These are phyloP conservation scores for Peronosclerospora sorghi DNA, from an alignment of 352 stramenopile genomes.

Conservation along the genomic window DNA sequence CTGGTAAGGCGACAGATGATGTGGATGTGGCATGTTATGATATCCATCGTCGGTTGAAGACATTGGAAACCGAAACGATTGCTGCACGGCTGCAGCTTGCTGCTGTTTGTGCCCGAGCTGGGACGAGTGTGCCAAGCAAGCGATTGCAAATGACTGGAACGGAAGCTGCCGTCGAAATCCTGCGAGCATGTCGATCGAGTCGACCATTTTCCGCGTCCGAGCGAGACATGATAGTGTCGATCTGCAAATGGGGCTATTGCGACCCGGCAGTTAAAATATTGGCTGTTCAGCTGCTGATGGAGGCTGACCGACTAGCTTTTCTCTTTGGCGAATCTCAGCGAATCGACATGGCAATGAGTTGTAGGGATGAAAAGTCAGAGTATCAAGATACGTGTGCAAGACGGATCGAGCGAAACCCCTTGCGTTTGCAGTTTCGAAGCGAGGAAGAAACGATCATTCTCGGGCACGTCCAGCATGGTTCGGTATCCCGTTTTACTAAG, in stretches of 20 bases:
- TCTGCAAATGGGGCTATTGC: constrained; percentile 24
- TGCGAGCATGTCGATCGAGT: constrained; percentile 28
- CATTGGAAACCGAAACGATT: too few relatives aligned
- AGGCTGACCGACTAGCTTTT: constrained; percentile 24
- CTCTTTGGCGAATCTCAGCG: constrained; percentile 8
- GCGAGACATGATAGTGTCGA: constrained; percentile 9
- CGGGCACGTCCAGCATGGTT: constrained; percentile 1
- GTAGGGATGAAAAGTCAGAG: constrained; percentile 8
- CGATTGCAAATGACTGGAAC: constrained; percentile 33
- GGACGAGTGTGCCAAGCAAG: constrained; percentile 18
- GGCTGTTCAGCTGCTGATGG: constrained; percentile 14
- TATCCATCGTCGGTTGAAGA: too few relatives aligned
- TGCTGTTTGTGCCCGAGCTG: constrained; percentile 24
- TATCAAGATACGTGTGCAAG: constrained; percentile 9
- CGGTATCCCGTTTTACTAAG: too few relatives aligned
- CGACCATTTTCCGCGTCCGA: constrained; percentile 23
- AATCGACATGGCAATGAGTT: not conserved
- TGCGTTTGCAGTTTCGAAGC: constrained; percentile 13
- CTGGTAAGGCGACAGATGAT: not conserved
- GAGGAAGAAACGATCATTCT: constrained; percentile 9
- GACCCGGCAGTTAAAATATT: constrained; percentile 32
- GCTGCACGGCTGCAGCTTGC: constrained; percentile 28
- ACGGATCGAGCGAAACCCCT: constrained; percentile 7
- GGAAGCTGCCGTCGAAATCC: constrained; percentile 29
- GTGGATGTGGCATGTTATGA: too few relatives aligned